Conservation (phyloP, 2,329 filamentous ascomycete species). For the Emericellopsis cladophorae region DNA sequence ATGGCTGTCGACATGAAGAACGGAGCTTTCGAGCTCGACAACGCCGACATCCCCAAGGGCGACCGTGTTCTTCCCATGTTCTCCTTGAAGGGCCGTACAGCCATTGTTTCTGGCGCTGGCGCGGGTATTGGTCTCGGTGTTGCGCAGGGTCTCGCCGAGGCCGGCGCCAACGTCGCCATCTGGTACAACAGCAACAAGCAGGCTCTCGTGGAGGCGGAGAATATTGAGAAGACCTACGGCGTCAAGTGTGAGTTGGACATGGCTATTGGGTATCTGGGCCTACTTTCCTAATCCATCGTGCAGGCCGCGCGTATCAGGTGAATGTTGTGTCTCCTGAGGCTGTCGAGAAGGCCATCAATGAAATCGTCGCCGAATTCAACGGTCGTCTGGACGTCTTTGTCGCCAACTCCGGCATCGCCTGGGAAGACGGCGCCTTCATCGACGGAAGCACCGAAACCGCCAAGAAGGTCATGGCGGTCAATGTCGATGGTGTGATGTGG, state of each 20-base stretch:
- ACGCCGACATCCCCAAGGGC: conserved; percentile 31
- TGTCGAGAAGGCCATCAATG: conserved; percentile 35
- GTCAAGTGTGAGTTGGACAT: conserved; percentile 45
- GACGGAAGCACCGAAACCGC: conserved; percentile 53
- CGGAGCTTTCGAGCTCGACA: conserved; percentile 44
- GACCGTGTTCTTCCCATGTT: conserved; percentile 51
- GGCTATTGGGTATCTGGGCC: no score
- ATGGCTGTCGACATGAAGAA: conserved; percentile 20
- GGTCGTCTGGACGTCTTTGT: conserved; percentile 67
- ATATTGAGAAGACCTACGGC: conserved; percentile 51
- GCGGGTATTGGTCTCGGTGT: conserved; percentile 55
- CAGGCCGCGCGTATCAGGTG: conserved; percentile 50
- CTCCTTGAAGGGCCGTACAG: conserved; percentile 57
- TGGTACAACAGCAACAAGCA: conserved; percentile 62
- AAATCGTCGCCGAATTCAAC: conserved; percentile 53
- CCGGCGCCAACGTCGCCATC: conserved; percentile 59
- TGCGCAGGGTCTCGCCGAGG: conserved; percentile 53
- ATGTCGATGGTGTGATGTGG: conserved; percentile 69
- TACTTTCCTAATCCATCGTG: not conserved
- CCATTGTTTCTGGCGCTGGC: conserved; percentile 55
- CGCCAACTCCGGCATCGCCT: conserved; percentile 66
- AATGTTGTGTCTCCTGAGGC: conserved; percentile 41
- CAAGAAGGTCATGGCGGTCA: conserved; percentile 54
- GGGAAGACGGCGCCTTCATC: conserved; percentile 56
- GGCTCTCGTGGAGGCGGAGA: conserved; percentile 45